Evolutionary conservation across 176 grass and related monocot genomes (phyloP).

Genomic region (Lolium perenne): DNA sequence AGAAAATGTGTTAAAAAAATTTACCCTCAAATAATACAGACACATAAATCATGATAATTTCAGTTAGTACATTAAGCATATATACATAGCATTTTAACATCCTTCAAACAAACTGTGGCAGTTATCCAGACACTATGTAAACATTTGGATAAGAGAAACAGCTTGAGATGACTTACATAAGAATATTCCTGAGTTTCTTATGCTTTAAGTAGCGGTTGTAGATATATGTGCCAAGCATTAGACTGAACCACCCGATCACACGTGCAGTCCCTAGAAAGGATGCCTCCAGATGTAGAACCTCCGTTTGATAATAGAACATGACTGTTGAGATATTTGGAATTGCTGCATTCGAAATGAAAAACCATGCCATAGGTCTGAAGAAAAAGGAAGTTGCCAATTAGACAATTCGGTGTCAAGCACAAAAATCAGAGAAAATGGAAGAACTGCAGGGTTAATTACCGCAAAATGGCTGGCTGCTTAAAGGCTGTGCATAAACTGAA

Average conservation of each 20-base stretch:
- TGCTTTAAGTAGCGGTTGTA: slow-evolving; percentile 78
- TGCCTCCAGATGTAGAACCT: slow-evolving; percentile 71
- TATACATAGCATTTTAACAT: slow-evolving; percentile 10
- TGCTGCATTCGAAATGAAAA: slow-evolving; percentile 77
- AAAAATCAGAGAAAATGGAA: slow-evolving; percentile 38
- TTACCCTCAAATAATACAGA: not conserved
- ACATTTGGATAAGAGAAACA: slow-evolving; percentile 25
- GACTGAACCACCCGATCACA: slow-evolving; percentile 75
- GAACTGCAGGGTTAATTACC: slow-evolving; percentile 48
- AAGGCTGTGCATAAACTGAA: slow-evolving; percentile 59
- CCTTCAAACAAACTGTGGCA: slow-evolving; percentile 6
- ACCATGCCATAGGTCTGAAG: slow-evolving; percentile 80
- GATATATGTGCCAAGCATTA: slow-evolving; percentile 80
- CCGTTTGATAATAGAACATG: slow-evolving; percentile 92
- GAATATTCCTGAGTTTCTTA: slow-evolving; percentile 72
- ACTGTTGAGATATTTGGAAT: slow-evolving; percentile 83
- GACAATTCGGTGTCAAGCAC: not conserved
- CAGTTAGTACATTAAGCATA: slow-evolving; percentile 13
- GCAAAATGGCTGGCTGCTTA: slow-evolving; percentile 67
- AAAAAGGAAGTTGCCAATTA: slow-evolving; percentile 34
- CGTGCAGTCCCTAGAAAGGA: slow-evolving; percentile 77
- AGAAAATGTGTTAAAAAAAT: not conserved
- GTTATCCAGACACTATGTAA: not conserved
- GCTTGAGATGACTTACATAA: slow-evolving; percentile 62
- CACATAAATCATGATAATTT: not conserved